Conservation (phyloP, 441 rosid genomes). For the Bocquillonia castaneifolia region DNA sequence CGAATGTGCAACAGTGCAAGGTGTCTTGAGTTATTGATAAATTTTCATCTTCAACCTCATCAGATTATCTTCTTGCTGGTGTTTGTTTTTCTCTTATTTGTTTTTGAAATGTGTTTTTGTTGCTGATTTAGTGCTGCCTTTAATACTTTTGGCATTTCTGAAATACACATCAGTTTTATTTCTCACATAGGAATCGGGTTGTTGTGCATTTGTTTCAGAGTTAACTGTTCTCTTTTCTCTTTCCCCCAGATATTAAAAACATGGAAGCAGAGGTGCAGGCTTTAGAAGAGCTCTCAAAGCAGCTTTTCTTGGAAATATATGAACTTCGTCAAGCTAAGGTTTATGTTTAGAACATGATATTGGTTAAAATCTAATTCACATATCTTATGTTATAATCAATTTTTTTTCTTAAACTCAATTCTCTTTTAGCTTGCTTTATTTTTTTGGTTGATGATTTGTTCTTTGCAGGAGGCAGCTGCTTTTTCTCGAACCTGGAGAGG, state of each 20-base stretch:
- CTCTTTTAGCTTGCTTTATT: neutral
- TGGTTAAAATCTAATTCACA: neutral
- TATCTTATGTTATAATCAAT: neutral
- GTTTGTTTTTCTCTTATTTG: neutral
- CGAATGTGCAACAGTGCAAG: neutral
- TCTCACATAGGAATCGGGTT: neutral
- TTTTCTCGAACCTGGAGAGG: conserved; percentile 98
- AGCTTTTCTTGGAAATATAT: conserved; percentile 92
- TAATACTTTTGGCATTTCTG: neutral
- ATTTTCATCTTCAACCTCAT: neutral
- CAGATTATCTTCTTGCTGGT: neutral
- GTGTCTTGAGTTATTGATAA: neutral
- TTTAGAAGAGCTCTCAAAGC: conserved; percentile 94
- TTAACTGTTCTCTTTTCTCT: neutral
- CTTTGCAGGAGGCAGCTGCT: conserved; percentile 92
- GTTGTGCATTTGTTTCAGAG: neutral
- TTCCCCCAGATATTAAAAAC: conserved; percentile 57
- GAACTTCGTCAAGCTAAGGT: conserved; percentile 99
- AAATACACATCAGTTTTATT: neutral
- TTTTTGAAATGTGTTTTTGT: conserved; percentile 2
- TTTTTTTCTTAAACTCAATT: neutral
- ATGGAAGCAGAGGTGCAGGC: conserved; percentile 95
- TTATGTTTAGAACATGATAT: conserved; percentile 17
- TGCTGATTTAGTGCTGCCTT: neutral
- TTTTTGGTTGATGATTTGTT: neutral